These are phyloP conservation scores for Agroathelia rolfsii DNA, from an alignment of 1,284 basidiomycete genomes.

Conservation along the genomic window DNA sequence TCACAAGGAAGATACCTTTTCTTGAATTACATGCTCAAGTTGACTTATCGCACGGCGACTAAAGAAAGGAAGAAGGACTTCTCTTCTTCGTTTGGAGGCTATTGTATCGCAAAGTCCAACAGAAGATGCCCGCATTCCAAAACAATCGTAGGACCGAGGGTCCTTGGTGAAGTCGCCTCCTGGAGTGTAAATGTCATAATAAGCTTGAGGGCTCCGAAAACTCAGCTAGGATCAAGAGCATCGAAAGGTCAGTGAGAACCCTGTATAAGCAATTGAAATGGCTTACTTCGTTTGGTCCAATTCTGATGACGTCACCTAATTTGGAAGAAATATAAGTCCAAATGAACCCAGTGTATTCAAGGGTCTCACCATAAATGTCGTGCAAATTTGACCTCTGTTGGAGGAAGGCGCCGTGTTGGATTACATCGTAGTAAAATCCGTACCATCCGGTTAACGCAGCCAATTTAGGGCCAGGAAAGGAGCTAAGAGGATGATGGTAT, in stretches of 20 bases:
- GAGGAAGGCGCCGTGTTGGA: conserved; percentile 14
- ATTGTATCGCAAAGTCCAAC: conserved; percentile 23
- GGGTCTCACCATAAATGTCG: conserved; percentile 16
- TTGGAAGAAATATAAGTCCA: background rate
- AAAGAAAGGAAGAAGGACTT: conserved; percentile 23
- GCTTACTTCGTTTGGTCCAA: conserved; percentile 17
- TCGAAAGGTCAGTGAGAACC: background rate
- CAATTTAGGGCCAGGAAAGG: conserved; percentile 16
- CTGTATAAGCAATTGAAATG: conserved; percentile 1
- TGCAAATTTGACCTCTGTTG: conserved; percentile 15
- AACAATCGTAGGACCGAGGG: conserved; percentile 22
- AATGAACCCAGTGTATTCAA: too few species aligned
- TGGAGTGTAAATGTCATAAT: conserved; percentile 22
- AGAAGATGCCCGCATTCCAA: conserved; percentile 22
- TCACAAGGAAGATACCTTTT: too few species aligned
- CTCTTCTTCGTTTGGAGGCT: conserved; percentile 19
- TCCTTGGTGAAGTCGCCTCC: conserved; percentile 25
- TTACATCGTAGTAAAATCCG: conserved; percentile 15
- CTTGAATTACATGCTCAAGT: conserved; percentile 23
- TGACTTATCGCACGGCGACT: conserved; percentile 23
- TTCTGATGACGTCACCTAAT: conserved; percentile 17
- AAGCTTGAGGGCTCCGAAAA: conserved; percentile 23
- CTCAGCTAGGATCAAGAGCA: conserved; percentile 24
- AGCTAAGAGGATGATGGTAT: conserved; percentile 15
- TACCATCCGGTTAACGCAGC: conserved; percentile 16